Percentiles rank a stretch among this genome's conserved stretches.
phyloP scores from a whole-genome alignment of 2,329 filamentous ascomycete species.

The Cytospora schulzeri region DNA sequence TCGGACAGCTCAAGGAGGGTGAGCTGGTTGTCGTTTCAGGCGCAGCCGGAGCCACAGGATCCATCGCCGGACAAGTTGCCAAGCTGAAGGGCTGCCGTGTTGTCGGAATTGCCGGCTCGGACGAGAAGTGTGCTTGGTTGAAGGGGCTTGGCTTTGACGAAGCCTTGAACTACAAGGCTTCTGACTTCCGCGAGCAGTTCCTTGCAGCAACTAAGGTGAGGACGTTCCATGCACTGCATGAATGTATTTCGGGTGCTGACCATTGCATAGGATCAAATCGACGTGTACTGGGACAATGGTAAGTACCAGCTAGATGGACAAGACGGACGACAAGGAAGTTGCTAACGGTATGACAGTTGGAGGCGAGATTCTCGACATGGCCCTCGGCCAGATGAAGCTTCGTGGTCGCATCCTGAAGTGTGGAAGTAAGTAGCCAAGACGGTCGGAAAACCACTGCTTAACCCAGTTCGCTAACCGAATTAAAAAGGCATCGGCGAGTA shows the following conservation, averaged over 20 bases:
- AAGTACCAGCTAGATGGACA: not conserved
- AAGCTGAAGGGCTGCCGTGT: constrained; percentile 62
- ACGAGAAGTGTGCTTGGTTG: constrained; percentile 64
- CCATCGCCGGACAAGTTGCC: constrained; percentile 67
- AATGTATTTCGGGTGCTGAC: not conserved
- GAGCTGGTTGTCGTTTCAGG: constrained; percentile 69
- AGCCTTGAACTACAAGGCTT: constrained; percentile 70
- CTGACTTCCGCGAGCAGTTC: constrained; percentile 62
- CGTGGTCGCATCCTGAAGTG: constrained; percentile 71
- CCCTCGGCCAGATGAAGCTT: constrained; percentile 63
- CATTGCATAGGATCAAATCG: constrained; percentile 49
- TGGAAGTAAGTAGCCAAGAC: constrained; percentile 63
- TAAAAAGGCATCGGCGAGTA: constrained; percentile 25
- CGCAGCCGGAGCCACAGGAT: constrained; percentile 68
- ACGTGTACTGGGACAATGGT: constrained; percentile 72
- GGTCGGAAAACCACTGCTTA: constrained; percentile 43
- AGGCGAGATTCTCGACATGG: constrained; percentile 69
- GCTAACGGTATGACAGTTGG: constrained; percentile 49
- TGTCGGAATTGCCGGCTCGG: constrained; percentile 57
- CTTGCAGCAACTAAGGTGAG: constrained; percentile 52
- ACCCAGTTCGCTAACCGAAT: not conserved
- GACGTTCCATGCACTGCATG: constrained; percentile 35
- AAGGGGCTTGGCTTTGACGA: constrained; percentile 65
- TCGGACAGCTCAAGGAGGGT: constrained; percentile 62
- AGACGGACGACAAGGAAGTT: not conserved